Evolutionary conservation across 305 asterid species (phyloP).

Genomic region (Fraxinus greggii): DNA sequence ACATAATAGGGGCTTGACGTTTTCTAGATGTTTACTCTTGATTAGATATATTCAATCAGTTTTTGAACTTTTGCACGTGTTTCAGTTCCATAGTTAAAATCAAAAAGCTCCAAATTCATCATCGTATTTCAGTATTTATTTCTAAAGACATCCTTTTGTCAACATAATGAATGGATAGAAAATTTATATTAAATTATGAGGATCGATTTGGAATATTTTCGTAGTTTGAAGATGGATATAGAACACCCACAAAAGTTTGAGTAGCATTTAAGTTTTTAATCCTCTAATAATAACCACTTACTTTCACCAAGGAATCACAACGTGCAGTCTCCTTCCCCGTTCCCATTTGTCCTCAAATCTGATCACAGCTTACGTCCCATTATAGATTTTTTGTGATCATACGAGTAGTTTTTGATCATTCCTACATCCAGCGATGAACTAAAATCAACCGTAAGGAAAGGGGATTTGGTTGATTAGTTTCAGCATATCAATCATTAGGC

Average conservation of each 20-base stretch:
- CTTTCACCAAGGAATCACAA: neutral
- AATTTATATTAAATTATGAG: neutral
- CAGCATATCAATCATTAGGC: neutral
- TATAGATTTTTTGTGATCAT: neutral
- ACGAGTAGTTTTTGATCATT: neutral
- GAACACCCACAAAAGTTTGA: neutral
- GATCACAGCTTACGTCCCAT: neutral
- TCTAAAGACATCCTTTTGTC: neutral
- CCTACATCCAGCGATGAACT: neutral
- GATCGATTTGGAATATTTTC: neutral
- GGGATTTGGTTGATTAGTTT: conserved; percentile 16
- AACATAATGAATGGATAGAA: neutral
- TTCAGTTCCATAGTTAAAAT: neutral
- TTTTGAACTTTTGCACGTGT: neutral
- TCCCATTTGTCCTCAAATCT: neutral
- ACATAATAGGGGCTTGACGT: too few relatives aligned
- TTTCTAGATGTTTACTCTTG: neutral
- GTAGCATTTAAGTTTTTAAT: neutral
- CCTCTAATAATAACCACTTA: neutral
- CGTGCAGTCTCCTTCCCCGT: neutral
- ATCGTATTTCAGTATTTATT: neutral
- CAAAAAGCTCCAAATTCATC: neutral
- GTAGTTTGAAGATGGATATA: neutral
- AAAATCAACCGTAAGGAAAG: neutral
- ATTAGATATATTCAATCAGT: too few relatives aligned